Base-by-base conservation (phyloP, 805 yeast genomes). In the Saturnispora halmiae region DNA sequence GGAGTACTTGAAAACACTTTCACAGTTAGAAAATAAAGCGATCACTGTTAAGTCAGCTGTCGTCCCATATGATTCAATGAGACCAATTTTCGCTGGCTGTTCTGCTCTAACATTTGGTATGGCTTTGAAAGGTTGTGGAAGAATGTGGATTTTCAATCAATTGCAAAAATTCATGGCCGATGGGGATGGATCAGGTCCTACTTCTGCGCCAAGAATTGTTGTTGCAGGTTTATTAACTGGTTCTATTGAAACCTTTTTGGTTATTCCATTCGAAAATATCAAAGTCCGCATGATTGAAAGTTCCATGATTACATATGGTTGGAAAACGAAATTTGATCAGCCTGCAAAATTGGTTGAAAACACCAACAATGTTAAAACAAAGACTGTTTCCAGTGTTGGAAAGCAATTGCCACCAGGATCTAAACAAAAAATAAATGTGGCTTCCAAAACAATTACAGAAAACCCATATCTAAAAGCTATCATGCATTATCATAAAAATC, bases 191-290 rank as follows among this genome's bases (percentile, higher is more conserved):
- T 62, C 60, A 39, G 74, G 77, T n/a, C 71, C 76, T 47, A 69
- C 85, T 3, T 70, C 79, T 6, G 94, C 94, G 1, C 90, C 94
- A 8, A 69, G 86, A 51, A 71, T 85, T 31, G 82, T 85, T 6
- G 77, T 82, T 44, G 95, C 96, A 3, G 95, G 94, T 8, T 51
- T 73, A 47, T 72, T 85, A 65, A 82, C 95, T 4, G 97, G 95
- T 2, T 68, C 82, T 43, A 63, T 79, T 33, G 97, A 92, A 58
- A 78, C 94, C 2, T 47, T 87, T 26, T 73, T 82, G 70, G 75
- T 90, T 18, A 82, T 92, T 15, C 98, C 97, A 0, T 88, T 90
- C 57, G 98, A 90, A 54, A 83, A 80, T 53, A 68, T 86, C 49
- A 86, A 86, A 55, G 79, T 82, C 2, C 70, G 81, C 7, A 74